Conservation (phyloP, 73 alveolate genomes). For the Tetrahymena thermophila region DNA sequence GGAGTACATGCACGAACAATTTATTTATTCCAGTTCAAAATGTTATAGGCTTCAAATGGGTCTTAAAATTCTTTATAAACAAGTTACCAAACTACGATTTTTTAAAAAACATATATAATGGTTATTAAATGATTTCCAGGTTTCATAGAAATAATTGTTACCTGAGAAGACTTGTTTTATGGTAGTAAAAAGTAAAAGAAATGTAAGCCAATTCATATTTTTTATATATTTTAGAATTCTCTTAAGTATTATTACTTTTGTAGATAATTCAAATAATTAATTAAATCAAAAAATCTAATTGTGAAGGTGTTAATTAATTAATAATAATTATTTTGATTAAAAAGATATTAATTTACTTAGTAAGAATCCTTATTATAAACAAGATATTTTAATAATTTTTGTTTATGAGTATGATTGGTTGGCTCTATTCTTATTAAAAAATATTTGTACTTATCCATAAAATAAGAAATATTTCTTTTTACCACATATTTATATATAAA, state of each 20-base stretch:
- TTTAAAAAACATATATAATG: neutral
- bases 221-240: neutral
- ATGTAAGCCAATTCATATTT: neutral
- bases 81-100: neutral
- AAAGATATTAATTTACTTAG: neutral
- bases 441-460: neutral
- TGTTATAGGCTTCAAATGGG: neutral
- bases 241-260: neutral
- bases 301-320: neutral
- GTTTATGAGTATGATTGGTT: neutral
- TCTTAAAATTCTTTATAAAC: neutral
- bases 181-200: neutral
- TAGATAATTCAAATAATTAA: neutral
- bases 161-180: neutral
- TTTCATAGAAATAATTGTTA: neutral
- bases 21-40: neutral
- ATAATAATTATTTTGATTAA: no score
- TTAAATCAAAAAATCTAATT: neutral
- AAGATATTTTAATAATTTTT: no score
- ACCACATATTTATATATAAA: neutral
- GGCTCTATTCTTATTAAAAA: neutral
- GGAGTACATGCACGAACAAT: neutral
- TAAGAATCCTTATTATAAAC: neutral
- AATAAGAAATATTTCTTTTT: neutral
- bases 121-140: neutral